Percentiles rank a stretch among this genome's conserved stretches.
These are phyloP conservation scores for Paspalum notatum DNA, from an alignment of 176 grass and related monocot genomes.

Conservation along the genomic window DNA sequence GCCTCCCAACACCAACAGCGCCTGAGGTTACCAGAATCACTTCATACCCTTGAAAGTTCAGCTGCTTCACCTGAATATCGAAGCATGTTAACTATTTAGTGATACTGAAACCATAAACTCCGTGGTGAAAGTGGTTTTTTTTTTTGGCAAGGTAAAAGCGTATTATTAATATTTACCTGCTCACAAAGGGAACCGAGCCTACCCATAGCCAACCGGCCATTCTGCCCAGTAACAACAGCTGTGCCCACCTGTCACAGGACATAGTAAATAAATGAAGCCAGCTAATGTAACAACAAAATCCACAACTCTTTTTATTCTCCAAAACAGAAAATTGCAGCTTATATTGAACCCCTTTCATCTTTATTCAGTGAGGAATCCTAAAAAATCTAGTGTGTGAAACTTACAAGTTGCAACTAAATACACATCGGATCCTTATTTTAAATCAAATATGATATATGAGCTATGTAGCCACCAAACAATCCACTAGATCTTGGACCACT, in stretches of 20 bases:
- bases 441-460: no score
- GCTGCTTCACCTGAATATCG: conserved; percentile 70
- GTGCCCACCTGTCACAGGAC: conserved; percentile 69
- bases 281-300: neutral
- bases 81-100: conserved; percentile 9
- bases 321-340: neutral
- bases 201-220: conserved; percentile 90
- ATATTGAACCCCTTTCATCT: neutral
- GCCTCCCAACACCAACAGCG: conserved; percentile 87
- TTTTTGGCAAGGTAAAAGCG: neutral
- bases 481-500: no score
- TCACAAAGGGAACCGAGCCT: conserved; percentile 84
- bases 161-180: conserved; percentile 51
- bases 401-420: neutral
- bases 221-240: conserved; percentile 83
- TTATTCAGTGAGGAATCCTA: neutral
- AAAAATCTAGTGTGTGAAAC: conserved; percentile 7
- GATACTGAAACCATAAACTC: conserved; percentile 7
- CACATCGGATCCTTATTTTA: neutral
- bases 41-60: conserved; percentile 82
- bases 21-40: conserved; percentile 96
- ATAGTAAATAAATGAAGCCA: conserved; percentile 8
- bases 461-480: no score
- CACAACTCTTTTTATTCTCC: neutral
- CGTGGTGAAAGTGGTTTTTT: no score